Evolutionary conservation across 1,284 basidiomycete species (phyloP), one percentile per base, ranked within the genome.

Genomic region (Irpex sp.): DNA sequence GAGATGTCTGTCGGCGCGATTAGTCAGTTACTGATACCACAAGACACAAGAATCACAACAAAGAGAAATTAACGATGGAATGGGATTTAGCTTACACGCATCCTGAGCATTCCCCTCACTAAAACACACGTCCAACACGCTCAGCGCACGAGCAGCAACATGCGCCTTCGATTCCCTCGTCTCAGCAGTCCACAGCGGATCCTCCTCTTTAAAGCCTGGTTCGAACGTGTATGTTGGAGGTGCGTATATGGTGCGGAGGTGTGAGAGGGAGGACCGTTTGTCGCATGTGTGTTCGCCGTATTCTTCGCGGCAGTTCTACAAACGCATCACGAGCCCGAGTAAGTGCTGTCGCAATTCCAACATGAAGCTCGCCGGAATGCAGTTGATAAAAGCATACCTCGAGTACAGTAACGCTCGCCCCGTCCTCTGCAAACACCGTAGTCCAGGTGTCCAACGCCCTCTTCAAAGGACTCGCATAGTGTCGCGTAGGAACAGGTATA

Each of bases 201-300:
- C 93, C 21, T 86, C 78, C 71, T 96, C 93, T 0, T 83, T 77
- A 65, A 96, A 88, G 0, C 81, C 84, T 0, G 78, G 72, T 69
- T 95, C 92, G 63, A 94, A 85, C 1, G 59, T 67, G 70, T 90
- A 89, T 4, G 75, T 71, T 0, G 91, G 89, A 68, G 68, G 65
- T 1, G 68, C 63, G 60, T 91, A 94, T 1, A 79, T 73, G 0
- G 72, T 66, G 0, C 74, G 66, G 60, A 96, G 87, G 58, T 82
- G 80, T 0, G 85, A 79, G 61, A 81, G 78, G 0, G 83, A 78
- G 11, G 78, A 78, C 6, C 92, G 84, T 66, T 84, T 82, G 72
- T 93, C 92, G 70, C 91, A 93, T 0, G 88, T 91, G 69, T 93
- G 89, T 1, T 84, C 80, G 0, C 91, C 91, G 61, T 85, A 83